phyloP scores from a whole-genome alignment of 2,329 filamentous ascomycete species.

The Trichoderma endophyticum region DNA sequence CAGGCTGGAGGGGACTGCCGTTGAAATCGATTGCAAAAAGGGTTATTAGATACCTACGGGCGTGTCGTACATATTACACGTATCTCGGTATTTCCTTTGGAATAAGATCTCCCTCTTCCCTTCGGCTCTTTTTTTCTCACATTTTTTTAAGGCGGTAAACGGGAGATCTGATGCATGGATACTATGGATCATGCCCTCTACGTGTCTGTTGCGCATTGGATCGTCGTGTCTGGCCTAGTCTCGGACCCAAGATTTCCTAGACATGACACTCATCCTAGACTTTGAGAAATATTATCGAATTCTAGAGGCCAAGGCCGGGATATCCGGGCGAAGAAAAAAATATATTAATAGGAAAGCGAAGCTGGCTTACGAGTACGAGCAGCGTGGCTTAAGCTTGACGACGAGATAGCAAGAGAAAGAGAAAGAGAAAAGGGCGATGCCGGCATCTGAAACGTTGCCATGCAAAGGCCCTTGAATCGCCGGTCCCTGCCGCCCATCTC shows the following conservation, averaged over 20 bases:
- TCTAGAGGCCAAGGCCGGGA: neutral
- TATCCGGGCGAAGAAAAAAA: neutral
- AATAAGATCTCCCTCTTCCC: neutral
- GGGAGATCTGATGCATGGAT: conserved; percentile 1
- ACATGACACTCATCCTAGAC: neutral
- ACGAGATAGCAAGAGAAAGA: neutral
- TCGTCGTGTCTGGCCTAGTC: neutral
- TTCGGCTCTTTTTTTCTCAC: neutral
- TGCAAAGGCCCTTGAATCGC: neutral
- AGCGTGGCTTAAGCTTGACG: neutral
- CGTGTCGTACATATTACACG: neutral
- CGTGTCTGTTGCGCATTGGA: neutral
- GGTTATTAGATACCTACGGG: neutral
- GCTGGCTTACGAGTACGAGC: neutral
- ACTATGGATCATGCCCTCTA: neutral
- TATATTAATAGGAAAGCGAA: neutral
- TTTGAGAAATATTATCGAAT: neutral
- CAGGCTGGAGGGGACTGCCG: neutral
- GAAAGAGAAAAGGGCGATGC: neutral
- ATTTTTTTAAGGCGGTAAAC: neutral
- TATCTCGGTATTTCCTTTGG: neutral
- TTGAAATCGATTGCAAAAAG: neutral
- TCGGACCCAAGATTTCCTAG: neutral
- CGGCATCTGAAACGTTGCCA: conserved; percentile 4
- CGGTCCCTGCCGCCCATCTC: neutral